Conservation (phyloP, 805 yeast genomes). For the Spathaspora passalidarum region DNA sequence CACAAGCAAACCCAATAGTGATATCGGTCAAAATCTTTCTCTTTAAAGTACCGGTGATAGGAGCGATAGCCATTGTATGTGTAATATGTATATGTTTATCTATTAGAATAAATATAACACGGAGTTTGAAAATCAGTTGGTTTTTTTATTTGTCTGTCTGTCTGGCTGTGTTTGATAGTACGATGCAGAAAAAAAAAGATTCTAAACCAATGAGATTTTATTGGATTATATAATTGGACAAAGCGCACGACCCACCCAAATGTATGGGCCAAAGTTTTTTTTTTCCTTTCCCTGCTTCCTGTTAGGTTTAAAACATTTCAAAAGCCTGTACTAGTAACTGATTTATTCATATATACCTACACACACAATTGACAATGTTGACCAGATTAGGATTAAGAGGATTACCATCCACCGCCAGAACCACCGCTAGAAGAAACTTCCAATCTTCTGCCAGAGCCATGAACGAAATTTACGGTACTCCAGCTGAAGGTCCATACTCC, state of each 20-base stretch:
- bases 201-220: slow-evolving; percentile 14
- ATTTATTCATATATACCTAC: background rate
- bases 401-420: slow-evolving; percentile 6
- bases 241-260: slow-evolving; percentile 1
- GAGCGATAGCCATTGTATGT: slow-evolving; percentile 69
- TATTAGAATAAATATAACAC: background rate
- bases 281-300: background rate
- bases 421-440: slow-evolving; percentile 32
- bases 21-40: slow-evolving; percentile 80
- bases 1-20: slow-evolving; percentile 60
- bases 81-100: background rate
- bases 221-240: slow-evolving; percentile 11
- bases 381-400: slow-evolving; percentile 17
- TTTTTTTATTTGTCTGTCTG: background rate
- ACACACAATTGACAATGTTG: slow-evolving; percentile 20
- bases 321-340: no score
- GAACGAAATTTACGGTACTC: slow-evolving; percentile 36
- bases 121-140: background rate
- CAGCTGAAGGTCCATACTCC: slow-evolving; percentile 70
- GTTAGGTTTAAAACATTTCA: no score
- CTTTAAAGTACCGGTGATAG: slow-evolving; percentile 80
- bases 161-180: background rate
- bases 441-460: slow-evolving; percentile 41
- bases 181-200: background rate
- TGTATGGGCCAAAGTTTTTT: background rate